Conservation (phyloP, 176 grass and related monocot genomes). For the Oropetium thomaeum region DNA sequence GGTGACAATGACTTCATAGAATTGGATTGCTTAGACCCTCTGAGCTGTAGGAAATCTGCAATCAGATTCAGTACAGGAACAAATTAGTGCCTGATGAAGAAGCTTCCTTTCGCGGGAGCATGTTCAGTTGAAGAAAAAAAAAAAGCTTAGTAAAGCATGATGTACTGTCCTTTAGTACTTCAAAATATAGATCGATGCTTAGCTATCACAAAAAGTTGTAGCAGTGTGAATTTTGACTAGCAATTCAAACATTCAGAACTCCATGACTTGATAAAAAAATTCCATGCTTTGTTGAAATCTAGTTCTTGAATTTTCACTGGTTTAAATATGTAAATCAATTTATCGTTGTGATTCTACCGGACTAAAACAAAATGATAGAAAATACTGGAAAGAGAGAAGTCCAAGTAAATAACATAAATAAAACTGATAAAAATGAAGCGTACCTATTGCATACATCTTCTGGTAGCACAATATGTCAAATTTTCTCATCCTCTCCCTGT, state of each 20-base stretch:
- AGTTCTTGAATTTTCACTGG: not conserved
- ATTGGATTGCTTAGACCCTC: slow-evolving; percentile 51
- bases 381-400: not conserved
- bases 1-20: slow-evolving; percentile 62
- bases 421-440: not conserved
- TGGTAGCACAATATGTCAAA: slow-evolving; percentile 88
- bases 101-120: not conserved
- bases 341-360: not conserved
- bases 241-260: slow-evolving; percentile 12
- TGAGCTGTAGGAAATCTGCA: slow-evolving; percentile 87
- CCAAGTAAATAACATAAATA: not conserved
- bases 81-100: not conserved
- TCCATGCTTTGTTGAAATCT: not conserved
- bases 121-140: slow-evolving; percentile 8
- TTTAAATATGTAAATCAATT: not conserved
- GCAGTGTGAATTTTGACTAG: not conserved
- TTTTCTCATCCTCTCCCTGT: slow-evolving; percentile 97
- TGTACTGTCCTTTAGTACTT: not conserved
- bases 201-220: not conserved
- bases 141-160: slow-evolving; percentile 20
- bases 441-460: slow-evolving; percentile 97
- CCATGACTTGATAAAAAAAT: slow-evolving; percentile 2
- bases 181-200: slow-evolving; percentile 13
- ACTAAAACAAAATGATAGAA: not conserved
- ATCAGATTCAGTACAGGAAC: not conserved